Evolutionary conservation across 331 rosid species (phyloP).

Genomic region (Quercus phellos): DNA sequence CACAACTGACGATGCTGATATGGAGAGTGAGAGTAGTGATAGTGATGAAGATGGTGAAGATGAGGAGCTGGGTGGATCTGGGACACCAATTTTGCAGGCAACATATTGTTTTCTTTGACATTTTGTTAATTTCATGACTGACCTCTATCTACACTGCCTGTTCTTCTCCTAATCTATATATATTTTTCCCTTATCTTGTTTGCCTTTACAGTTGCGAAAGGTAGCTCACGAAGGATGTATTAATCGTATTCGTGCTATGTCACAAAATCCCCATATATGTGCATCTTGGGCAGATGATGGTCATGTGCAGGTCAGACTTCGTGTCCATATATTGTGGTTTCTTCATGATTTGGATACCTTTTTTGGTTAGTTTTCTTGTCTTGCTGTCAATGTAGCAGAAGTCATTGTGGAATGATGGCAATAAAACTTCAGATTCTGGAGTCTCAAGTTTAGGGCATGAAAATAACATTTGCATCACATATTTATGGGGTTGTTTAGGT

Average conservation of each 20-base stretch:
- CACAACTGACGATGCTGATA: conserved; percentile 44
- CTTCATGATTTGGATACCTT: background rate
- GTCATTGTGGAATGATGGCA: background rate
- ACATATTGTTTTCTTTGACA: conserved; percentile 1
- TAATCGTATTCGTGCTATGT: conserved; percentile 86
- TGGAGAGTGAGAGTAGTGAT: conserved; percentile 70
- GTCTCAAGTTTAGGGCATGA: background rate
- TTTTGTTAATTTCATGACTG: background rate
- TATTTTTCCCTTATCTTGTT: conserved; percentile 20
- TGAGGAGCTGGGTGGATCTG: conserved; percentile 41
- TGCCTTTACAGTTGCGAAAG: conserved; percentile 59
- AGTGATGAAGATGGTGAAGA: conserved; percentile 69
- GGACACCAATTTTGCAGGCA: conserved; percentile 67
- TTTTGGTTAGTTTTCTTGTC: background rate
- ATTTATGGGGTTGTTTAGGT: background rate
- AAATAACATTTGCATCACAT: background rate
- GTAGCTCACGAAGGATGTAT: conserved; percentile 76
- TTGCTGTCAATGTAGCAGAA: background rate
- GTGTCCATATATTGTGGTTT: background rate
- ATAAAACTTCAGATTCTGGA: background rate
- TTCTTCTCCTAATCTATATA: conserved; percentile 5
- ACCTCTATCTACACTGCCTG: background rate
- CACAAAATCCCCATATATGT: conserved; percentile 83
- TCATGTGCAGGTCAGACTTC: conserved; percentile 62
- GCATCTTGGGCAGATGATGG: conserved; percentile 93